Conservation (phyloP, 225 moss, liverwort and hornwort genomes). For the Sphagnum contortum region DNA sequence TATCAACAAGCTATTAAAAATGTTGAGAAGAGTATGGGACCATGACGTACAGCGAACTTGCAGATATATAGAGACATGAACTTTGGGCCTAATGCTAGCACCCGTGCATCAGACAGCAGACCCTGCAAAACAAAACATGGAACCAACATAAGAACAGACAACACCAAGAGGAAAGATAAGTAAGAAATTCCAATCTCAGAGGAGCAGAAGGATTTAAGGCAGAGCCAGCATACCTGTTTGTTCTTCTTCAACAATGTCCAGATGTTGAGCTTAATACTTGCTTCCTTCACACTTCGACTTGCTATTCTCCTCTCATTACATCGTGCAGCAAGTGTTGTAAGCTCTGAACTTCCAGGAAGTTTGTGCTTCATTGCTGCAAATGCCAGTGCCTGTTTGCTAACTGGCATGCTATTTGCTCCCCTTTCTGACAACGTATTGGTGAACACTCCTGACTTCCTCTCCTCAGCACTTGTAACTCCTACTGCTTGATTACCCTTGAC, state of each 20-base stretch:
- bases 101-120: slow-evolving; percentile 76
- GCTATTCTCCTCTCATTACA: slow-evolving; percentile 96
- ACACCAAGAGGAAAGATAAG: background rate
- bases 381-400: slow-evolving; percentile 45
- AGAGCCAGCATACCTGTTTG: slow-evolving; percentile 30
- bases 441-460: slow-evolving; percentile 10
- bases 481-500: slow-evolving; percentile 21
- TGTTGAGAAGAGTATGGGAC: background rate
- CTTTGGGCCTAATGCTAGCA: slow-evolving; percentile 92
- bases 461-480: too few relatives aligned
- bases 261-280: slow-evolving; percentile 80
- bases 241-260: slow-evolving; percentile 87
- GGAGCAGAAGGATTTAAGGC: too few relatives aligned
- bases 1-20: background rate
- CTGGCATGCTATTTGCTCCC: slow-evolving; percentile 20
- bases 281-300: slow-evolving; percentile 84
- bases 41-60: slow-evolving; percentile 68
- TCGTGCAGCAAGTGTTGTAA: slow-evolving; percentile 66
- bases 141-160: too few relatives aligned
- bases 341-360: slow-evolving; percentile 60
- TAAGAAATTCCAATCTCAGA: background rate
- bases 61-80: slow-evolving; percentile 90
- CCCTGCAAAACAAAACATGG: slow-evolving; percentile 30
- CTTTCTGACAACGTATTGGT: slow-evolving; percentile 47
- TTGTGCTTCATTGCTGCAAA: slow-evolving; percentile 48